Percentiles rank a stretch among this genome's conserved stretches.
These are phyloP conservation scores for Stereum hirsutum DNA, from an alignment of 1,284 basidiomycete genomes.

Conservation along the genomic window DNA sequence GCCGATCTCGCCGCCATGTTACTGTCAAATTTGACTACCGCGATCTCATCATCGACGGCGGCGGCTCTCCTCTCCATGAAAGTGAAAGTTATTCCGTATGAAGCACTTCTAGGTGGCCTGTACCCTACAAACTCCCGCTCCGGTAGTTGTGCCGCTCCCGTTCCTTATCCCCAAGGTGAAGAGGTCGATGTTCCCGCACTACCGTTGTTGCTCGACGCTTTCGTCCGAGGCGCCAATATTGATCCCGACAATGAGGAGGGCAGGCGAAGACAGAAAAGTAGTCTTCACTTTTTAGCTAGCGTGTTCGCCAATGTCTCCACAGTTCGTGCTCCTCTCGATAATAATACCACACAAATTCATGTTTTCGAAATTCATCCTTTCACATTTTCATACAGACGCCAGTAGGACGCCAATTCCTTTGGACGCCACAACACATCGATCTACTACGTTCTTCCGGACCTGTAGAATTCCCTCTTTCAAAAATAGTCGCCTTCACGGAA, in stretches of 20 bases:
- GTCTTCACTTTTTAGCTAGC: conserved; percentile 82
- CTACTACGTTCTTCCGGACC: conserved; percentile 27
- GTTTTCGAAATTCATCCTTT: conserved; percentile 2
- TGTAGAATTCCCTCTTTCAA: conserved; percentile 73
- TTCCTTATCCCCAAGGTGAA: conserved; percentile 51
- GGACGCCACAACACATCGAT: conserved; percentile 45
- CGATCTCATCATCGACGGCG: conserved; percentile 67
- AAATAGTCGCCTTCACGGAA: conserved; percentile 82
- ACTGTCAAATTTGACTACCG: conserved; percentile 87
- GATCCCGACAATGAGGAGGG: conserved; percentile 36
- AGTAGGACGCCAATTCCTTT: conserved; percentile 62
- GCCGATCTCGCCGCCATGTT: conserved; percentile 96
- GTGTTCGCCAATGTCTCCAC: conserved; percentile 87
- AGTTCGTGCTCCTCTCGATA: conserved; percentile 32
- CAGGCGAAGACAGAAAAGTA: conserved; percentile 56
- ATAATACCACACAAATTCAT: not conserved
- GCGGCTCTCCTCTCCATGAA: conserved; percentile 59
- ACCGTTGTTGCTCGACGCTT: conserved; percentile 79
- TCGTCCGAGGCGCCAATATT: conserved; percentile 61
- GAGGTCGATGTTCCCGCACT: conserved; percentile 54
- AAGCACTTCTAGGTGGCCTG: conserved; percentile 32
- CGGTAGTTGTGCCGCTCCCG: conserved; percentile 58
- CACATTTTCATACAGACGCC: conserved; percentile 35
- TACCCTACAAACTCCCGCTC: conserved; percentile 71
- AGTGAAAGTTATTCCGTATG: conserved; percentile 52